Base-by-base conservation (phyloP, 306 rosid genomes). In the Vigna unguiculata region DNA sequence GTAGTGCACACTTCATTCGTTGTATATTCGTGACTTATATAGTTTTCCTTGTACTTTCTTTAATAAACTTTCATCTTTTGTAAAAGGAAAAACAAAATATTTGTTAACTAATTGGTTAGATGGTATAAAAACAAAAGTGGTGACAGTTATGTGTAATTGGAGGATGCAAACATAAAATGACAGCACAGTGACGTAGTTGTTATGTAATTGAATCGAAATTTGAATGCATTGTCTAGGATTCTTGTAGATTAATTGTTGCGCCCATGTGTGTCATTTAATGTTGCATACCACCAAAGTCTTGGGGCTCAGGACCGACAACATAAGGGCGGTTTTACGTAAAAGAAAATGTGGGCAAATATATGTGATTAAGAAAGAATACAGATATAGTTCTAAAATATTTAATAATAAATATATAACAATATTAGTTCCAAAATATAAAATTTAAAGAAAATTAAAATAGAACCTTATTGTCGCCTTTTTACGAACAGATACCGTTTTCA, bases 171-270 rank as follows among this genome's bases (percentile, higher is more conserved):
- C 52, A 75, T 61, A 60, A 30, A 25, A 60, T 63, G 78, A 80
- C 69, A 72, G 72, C 36, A 64, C 6, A 22, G 28, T 78, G 82
- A 72, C 43, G 59, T 46, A 55, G 25, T 12, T 21, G 60, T 81
- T 81, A 70, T 49, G 72, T 58, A 34, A n/a, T 0, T 69, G 61
- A 43, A 41, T 69, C 13, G 52, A 14, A 16, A 6, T 15, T 58
- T 61, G 74, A 74, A 74, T 66, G 57, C 48, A 40, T 20, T 47
- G 32, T 67, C 43, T 17, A 38, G 63, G 61, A 80, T 34, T 36
- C 65, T 67, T 57, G 70, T 72, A 30, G 11, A 65, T 17, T 2
- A 19, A 53, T 77, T 40, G 60, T 53, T 48, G 17, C 9, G 19
- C 24, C 69, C 49, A 61, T 38, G 25, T 38, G 48, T 63, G 49